phyloP scores from a whole-genome alignment of 257 asterid species.

The Lycium ferocissimum region DNA sequence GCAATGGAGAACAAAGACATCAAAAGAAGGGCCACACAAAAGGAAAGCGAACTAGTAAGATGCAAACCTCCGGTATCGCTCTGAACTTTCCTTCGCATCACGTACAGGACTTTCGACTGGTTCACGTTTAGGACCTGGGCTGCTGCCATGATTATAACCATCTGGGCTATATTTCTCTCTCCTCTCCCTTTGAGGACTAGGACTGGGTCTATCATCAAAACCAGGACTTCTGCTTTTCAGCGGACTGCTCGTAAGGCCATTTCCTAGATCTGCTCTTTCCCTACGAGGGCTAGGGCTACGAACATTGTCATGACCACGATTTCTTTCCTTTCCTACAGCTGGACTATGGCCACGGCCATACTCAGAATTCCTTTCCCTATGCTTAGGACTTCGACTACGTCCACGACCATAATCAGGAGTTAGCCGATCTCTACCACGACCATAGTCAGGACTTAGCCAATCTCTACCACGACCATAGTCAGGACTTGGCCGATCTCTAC shows the following conservation, averaged over 20 bases:
- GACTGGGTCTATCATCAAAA: constrained; percentile 43
- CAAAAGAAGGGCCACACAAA: background rate
- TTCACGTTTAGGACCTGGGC: constrained; percentile 40
- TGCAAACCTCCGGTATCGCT: constrained; percentile 54
- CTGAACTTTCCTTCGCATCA: constrained; percentile 61
- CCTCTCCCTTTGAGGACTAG: constrained; percentile 52
- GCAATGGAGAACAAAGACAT: background rate
- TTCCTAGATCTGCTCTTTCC: constrained; percentile 48
- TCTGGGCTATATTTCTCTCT: constrained; percentile 50
- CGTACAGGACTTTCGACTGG: constrained; percentile 49
- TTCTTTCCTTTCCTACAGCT: constrained; percentile 55
- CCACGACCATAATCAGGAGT: constrained; percentile 48
- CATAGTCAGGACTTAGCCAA: constrained; percentile 47
- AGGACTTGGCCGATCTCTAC: constrained; percentile 44
- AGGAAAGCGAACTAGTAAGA: background rate
- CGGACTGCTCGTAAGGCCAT: constrained; percentile 39
- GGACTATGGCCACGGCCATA: constrained; percentile 50
- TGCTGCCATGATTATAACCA: constrained; percentile 47
- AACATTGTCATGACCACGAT: constrained; percentile 38
- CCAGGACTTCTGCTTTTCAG: constrained; percentile 50
- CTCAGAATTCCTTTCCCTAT: constrained; percentile 52
- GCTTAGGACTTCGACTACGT: constrained; percentile 49
- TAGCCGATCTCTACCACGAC: constrained; percentile 45
- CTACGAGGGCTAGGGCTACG: constrained; percentile 49
- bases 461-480: constrained; percentile 42